phyloP scores from a whole-genome alignment of 129 eudicot species.

The Flaveria linearis region DNA sequence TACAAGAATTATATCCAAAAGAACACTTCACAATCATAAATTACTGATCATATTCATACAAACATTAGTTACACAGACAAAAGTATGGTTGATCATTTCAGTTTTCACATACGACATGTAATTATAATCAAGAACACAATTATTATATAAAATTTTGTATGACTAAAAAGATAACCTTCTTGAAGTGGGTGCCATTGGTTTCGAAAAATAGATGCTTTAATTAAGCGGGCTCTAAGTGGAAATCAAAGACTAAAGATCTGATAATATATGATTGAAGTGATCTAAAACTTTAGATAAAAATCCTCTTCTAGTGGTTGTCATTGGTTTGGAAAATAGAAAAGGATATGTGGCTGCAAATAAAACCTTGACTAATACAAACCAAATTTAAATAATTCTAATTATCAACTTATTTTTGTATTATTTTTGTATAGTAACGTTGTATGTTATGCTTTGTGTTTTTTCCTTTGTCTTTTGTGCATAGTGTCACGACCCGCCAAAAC shows the following conservation, averaged over 20 bases:
- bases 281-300: neutral
- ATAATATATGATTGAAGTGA: neutral
- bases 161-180: constrained; percentile 19
- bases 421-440: too few relatives aligned
- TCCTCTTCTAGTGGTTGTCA: constrained; percentile 14
- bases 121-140: neutral
- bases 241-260: neutral
- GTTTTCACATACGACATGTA: neutral
- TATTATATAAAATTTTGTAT: neutral
- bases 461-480: too few relatives aligned
- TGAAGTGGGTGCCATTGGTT: constrained; percentile 25
- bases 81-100: neutral
- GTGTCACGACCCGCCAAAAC: too few relatives aligned
- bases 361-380: neutral
- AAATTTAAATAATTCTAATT: too few relatives aligned
- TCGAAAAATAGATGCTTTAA: neutral
- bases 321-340: neutral
- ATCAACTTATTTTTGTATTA: too few relatives aligned
- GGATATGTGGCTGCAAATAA: neutral
- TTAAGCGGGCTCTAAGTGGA: neutral
- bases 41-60: neutral
- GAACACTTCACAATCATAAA: neutral
- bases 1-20: neutral
- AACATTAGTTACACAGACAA: neutral
- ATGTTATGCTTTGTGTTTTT: too few relatives aligned